Conservation (phyloP, 352 stramenopile genomes). For the Phytophthora boehmeriae region DNA sequence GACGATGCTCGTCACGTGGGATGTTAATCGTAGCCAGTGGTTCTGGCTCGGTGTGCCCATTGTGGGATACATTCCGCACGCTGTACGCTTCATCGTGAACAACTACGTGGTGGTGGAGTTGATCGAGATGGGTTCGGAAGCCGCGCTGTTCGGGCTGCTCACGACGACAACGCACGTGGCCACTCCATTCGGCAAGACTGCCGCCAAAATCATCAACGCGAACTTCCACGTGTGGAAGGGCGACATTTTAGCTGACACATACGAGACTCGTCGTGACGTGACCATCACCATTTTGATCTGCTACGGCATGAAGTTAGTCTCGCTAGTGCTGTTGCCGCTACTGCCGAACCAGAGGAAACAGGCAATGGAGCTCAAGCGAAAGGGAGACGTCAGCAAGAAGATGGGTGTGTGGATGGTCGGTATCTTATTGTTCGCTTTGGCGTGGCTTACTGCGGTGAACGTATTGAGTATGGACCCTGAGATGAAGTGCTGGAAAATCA, state of each 20-base stretch:
- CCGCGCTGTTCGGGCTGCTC: conserved; percentile 56
- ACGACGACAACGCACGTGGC: conserved; percentile 58
- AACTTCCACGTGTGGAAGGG: conserved; percentile 59
- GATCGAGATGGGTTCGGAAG: conserved; percentile 57
- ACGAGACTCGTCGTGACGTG: conserved; percentile 54
- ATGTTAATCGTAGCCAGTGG: conserved; percentile 60
- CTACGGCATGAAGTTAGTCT: conserved; percentile 61
- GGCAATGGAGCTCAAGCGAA: conserved; percentile 40
- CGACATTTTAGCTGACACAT: conserved; percentile 52
- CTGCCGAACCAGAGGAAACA: conserved; percentile 48
- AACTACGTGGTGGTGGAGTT: conserved; percentile 69
- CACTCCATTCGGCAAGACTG: conserved; percentile 46
- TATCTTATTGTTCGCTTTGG: conserved; percentile 40
- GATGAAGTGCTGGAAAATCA: conserved; percentile 75
- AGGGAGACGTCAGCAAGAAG: conserved; percentile 46
- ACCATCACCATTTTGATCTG: conserved; percentile 61
- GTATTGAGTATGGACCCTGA: conserved; percentile 57
- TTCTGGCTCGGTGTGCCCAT: conserved; percentile 67
- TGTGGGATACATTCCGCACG: conserved; percentile 54
- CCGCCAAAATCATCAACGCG: conserved; percentile 62
- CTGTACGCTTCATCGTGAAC: conserved; percentile 58
- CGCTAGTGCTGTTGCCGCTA: conserved; percentile 51
- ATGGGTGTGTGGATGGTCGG: conserved; percentile 43
- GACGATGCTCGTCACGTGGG: conserved; percentile 61
- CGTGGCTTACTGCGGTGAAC: conserved; percentile 56